Evolutionary conservation across 495 filamentous ascomycete genomes (phyloP).

Genomic region (Hypoxylon subgilvum): DNA sequence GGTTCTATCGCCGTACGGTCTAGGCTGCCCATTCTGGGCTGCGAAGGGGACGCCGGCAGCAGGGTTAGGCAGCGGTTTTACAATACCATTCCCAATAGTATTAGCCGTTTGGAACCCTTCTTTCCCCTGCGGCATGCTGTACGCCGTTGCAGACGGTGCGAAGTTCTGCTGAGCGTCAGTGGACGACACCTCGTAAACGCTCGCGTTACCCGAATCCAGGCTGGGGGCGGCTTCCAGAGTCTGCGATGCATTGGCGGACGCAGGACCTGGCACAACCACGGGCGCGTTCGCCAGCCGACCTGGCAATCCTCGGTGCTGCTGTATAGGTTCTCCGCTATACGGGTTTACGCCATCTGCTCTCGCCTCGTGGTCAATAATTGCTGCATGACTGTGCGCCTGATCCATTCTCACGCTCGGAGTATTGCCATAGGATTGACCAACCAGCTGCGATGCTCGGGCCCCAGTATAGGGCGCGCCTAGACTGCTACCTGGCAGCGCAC

Average conservation of each 20-base stretch:
- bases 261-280: conserved; percentile 25
- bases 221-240: conserved; percentile 27
- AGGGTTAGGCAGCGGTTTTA: conserved; percentile 14
- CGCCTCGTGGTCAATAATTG: conserved; percentile 46
- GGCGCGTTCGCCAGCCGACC: conserved; percentile 5
- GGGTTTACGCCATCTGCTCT: conserved; percentile 54
- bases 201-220: conserved; percentile 39
- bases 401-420: conserved; percentile 43
- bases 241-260: conserved; percentile 10
- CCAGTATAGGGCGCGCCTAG: conserved; percentile 37
- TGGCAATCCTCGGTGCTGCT: conserved; percentile 13
- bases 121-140: conserved; percentile 13
- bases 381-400: conserved; percentile 46
- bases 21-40: conserved; percentile 17
- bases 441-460: conserved; percentile 24
- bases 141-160: conserved; percentile 20
- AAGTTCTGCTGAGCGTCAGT: conserved; percentile 35
- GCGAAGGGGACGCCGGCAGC: conserved; percentile 14
- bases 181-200: conserved; percentile 30
- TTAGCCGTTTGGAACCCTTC: background rate
- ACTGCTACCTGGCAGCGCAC: conserved; percentile 57
- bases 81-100: conserved; percentile 11
- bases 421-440: conserved; percentile 43
- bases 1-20: conserved; percentile 35
- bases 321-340: conserved; percentile 48